Conservation (phyloP, 768 basidiomycete species). For the Suillus lakei region DNA sequence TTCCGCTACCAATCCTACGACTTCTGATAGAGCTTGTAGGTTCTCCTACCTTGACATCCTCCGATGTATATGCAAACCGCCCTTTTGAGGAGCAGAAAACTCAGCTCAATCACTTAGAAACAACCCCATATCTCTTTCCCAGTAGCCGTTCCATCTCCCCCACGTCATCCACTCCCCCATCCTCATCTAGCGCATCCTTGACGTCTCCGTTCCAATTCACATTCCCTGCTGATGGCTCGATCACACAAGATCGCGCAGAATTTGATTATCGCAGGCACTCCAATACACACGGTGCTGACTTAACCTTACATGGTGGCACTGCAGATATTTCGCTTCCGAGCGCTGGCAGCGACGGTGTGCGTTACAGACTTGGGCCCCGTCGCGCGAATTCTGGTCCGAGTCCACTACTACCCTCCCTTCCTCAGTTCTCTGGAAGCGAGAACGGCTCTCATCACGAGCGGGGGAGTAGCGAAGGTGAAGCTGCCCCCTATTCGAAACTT, state of each 20-base stretch:
- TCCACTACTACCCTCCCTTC: constrained; percentile 49
- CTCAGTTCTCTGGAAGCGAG: constrained; percentile 56
- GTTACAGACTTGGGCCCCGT: constrained; percentile 60
- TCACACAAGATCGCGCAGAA: constrained; percentile 61
- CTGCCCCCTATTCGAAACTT: constrained; percentile 47
- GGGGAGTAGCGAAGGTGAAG: constrained; percentile 62
- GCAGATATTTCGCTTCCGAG: constrained; percentile 68
- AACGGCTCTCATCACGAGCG: constrained; percentile 55
- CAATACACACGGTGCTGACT: constrained; percentile 56
- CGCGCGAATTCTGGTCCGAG: constrained; percentile 53
- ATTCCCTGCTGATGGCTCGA: constrained; percentile 56
- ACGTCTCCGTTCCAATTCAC: constrained; percentile 71
- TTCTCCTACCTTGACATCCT: constrained; percentile 56
- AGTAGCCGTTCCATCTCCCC: constrained; percentile 77
- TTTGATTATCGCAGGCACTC: constrained; percentile 70
- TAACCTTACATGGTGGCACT: constrained; percentile 75
- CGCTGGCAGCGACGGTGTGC: constrained; percentile 56
- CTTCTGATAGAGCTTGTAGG: constrained; percentile 48
- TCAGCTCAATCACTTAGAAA: constrained; percentile 52
- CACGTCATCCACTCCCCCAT: constrained; percentile 60
- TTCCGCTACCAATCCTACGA: constrained; percentile 32
- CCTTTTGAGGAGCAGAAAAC: constrained; percentile 64
- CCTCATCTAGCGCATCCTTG: constrained; percentile 64
- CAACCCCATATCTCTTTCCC: constrained; percentile 62
- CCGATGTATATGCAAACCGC: constrained; percentile 54